Base-by-base conservation (phyloP, 768 basidiomycete species). In the Lentinus brumalis region DNA sequence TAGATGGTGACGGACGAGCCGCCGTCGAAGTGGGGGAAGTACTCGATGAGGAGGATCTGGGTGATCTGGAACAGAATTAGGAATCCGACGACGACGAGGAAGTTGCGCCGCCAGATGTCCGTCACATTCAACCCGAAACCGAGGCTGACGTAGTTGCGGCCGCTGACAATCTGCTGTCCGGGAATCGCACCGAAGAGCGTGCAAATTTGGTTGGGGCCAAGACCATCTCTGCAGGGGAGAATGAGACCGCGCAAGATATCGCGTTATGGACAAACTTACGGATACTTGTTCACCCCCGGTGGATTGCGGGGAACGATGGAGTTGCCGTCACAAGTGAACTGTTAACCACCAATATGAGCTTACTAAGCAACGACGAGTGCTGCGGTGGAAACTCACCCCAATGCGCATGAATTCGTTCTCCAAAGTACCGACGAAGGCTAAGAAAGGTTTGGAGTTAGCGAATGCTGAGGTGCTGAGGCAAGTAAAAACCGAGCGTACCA, bases 371-470 rank as follows among this genome's bases (percentile, higher is more conserved):
- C 49, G 32, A 59, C 61, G 57, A 40, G 59, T 39, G 31, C 50
- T 9, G 16, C 65, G 12, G 53, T 26, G n/a, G n/a, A 65, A n/a
- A 71, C 78, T 65, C 69, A 89, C 88, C 18, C 81, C 72, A 39
- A 86, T 84, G 16, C 85, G 83, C 78, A 79, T 83, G 74, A 94
- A 94, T 71, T 96, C 94, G 71, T 95, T 95, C 73, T 89, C 86
- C 86, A 96, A 89, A 40, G 83, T 77, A 2, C 84, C 86, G 65
- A 89, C 84, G 82, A 90, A 94, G 0, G 85, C 86, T 86, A 57
- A 26, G 57, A n/a, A 8, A 44, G 1, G 45, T 9, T 29, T 52
- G 14, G 29, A 55, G 41, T 52, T 41, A 50, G 41, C 53, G 16
- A 42, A 15, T 45, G 29, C 38, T 6, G 57, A 16, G 10, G 26